phyloP scores from a whole-genome alignment of 1,284 basidiomycete genomes.

The Cryptococcus floricola region DNA sequence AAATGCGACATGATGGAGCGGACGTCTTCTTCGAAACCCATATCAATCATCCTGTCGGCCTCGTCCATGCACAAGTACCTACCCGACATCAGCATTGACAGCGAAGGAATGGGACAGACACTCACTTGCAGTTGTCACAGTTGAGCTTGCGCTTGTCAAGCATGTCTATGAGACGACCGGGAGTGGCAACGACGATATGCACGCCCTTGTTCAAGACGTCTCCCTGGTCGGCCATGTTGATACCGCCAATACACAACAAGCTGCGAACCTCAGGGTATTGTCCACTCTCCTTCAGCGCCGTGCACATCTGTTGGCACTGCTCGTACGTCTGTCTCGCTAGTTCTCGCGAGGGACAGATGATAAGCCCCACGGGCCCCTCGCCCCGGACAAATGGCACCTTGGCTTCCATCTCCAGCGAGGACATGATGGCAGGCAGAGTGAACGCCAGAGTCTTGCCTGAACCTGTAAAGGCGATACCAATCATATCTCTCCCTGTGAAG shows the following conservation, averaged over 20 bases:
- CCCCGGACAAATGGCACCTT: constrained; percentile 85
- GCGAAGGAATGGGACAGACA: neutral
- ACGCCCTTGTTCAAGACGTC: constrained; percentile 85
- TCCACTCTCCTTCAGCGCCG: constrained; percentile 70
- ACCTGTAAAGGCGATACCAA: constrained; percentile 93
- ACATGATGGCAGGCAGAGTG: constrained; percentile 90
- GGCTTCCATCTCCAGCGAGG: constrained; percentile 85
- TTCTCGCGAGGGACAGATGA: constrained; percentile 93
- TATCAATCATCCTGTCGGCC: constrained; percentile 98
- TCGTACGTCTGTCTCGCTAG: constrained; percentile 95
- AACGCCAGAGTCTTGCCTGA: constrained; percentile 90
- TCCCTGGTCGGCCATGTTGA: constrained; percentile 93
- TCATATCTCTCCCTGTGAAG: constrained; percentile 88
- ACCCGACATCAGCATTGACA: constrained; percentile 7
- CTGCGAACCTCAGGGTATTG: constrained; percentile 79
- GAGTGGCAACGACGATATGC: constrained; percentile 69
- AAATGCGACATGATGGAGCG: constrained; percentile 98
- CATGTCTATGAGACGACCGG: constrained; percentile 57
- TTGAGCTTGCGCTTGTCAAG: constrained; percentile 85
- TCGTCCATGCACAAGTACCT: constrained; percentile 95
- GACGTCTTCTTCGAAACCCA: constrained; percentile 98
- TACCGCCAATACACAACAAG: constrained; percentile 93
- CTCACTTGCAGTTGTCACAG: constrained; percentile 77
- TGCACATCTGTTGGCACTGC: constrained; percentile 81
- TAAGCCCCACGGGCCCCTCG: constrained; percentile 91